Conservation (phyloP, 768 basidiomycete genomes). For the Piloderma croceum region DNA sequence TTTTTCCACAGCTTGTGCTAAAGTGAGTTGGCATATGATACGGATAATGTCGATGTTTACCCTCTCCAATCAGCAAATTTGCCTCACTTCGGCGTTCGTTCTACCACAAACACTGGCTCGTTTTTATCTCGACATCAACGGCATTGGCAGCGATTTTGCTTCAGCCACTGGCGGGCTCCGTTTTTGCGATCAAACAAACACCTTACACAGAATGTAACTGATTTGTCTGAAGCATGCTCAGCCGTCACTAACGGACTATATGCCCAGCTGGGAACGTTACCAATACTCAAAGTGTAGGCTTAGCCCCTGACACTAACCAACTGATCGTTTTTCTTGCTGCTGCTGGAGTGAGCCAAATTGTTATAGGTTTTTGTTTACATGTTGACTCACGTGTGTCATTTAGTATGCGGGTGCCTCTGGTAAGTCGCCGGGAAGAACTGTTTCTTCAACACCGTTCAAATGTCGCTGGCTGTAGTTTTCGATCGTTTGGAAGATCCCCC, state of each 20-base stretch:
- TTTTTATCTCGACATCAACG: conserved; percentile 48
- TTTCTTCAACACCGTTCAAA: too few species aligned
- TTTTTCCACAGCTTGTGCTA: conserved; percentile 31
- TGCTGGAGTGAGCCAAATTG: conserved; percentile 46
- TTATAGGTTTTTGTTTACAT: too few species aligned
- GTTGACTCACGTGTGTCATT: too few species aligned
- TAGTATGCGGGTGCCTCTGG: too few species aligned
- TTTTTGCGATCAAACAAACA: conserved; percentile 24
- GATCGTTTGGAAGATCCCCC: conserved; percentile 51
- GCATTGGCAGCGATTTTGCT: conserved; percentile 41
- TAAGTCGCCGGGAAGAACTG: too few species aligned
- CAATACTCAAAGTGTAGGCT: conserved; percentile 38
- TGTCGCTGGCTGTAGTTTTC: too few species aligned
- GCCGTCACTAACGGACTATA: too few species aligned
- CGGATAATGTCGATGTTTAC: too few species aligned
- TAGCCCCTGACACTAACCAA: conserved; percentile 37
- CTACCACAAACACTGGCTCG: conserved; percentile 49
- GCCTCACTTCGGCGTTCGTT: too few species aligned
- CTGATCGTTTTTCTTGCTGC: conserved; percentile 55
- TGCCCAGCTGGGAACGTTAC: conserved; percentile 38
- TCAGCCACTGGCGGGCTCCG: conserved; percentile 50
- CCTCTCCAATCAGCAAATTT: too few species aligned
- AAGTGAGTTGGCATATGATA: conserved; percentile 36
- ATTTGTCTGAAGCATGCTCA: too few species aligned
- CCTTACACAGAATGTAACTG: conserved; percentile 14